A percentile compares a stretch with the other conserved stretches of the same genome.
phyloP scores from a whole-genome alignment of 2,329 filamentous ascomycete species.

The Phialophora chinensis region DNA sequence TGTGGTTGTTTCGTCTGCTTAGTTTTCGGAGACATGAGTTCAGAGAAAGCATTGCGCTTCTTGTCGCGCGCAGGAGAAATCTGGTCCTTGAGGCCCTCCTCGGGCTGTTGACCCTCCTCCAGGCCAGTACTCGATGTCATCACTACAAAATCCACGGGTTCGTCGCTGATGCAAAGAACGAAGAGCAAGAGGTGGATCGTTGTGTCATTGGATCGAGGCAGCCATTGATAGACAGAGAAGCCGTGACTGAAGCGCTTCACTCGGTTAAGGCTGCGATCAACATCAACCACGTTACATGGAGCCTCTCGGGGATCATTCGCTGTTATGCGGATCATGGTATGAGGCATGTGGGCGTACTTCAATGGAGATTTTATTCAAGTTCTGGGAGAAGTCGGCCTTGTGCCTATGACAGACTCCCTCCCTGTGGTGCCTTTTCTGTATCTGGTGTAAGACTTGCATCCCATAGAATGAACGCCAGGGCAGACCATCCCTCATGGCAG shows the following conservation, averaged over 20 bases:
- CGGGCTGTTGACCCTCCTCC: constrained; percentile 4
- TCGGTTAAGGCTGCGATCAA: background rate
- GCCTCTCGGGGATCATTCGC: background rate
- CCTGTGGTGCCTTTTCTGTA: constrained; percentile 12
- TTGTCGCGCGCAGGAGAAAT: background rate
- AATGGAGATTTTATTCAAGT: constrained; percentile 1
- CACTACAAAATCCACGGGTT: background rate
- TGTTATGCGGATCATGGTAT: background rate
- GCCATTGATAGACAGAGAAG: background rate
- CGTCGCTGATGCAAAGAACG: background rate
- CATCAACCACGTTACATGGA: background rate
- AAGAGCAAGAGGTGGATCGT: background rate
- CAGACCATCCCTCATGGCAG: constrained; percentile 17
- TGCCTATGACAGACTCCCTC: background rate
- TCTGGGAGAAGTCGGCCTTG: constrained; percentile 21
- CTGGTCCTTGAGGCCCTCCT: constrained; percentile 5
- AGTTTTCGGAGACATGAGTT: constrained; percentile 61
- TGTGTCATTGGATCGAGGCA: background rate
- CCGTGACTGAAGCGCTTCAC: background rate
- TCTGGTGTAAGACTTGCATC: constrained; percentile 23
- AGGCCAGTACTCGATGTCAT: background rate
- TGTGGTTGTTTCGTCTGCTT: constrained; percentile 44
- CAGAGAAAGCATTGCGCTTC: constrained; percentile 49
- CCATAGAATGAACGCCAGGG: constrained; percentile 27
- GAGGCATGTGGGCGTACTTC: background rate